These are phyloP conservation scores for Acacia crassicarpa DNA, from an alignment of 306 rosid species.

Conservation along the genomic window DNA sequence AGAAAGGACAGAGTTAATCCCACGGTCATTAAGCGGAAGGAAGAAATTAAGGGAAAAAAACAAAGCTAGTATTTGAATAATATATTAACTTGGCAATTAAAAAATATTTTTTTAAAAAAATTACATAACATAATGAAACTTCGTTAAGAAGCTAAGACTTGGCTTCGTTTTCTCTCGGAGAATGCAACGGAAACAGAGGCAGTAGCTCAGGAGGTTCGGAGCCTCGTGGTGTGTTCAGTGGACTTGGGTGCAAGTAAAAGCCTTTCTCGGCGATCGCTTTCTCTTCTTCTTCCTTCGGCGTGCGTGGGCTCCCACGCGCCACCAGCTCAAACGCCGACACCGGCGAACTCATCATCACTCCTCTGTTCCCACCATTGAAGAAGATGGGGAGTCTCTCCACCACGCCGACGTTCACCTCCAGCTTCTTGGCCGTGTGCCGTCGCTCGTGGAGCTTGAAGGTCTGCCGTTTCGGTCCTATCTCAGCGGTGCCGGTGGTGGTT, in stretches of 20 bases:
- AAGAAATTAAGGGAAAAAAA: no score
- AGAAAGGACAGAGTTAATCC: neutral
- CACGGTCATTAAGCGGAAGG: neutral
- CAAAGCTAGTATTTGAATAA: neutral
- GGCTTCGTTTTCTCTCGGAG: slow-evolving; percentile 46
- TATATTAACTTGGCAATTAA: neutral
- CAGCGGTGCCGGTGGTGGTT: slow-evolving; percentile 21
- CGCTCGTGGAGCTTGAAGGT: slow-evolving; percentile 87
- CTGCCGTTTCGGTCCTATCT: slow-evolving; percentile 56
- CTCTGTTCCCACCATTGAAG: slow-evolving; percentile 23
- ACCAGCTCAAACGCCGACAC: slow-evolving; percentile 73
- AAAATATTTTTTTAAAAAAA: neutral
- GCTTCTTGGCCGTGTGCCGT: slow-evolving; percentile 63
- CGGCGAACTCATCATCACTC: slow-evolving; percentile 57
- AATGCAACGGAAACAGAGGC: slow-evolving; percentile 77
- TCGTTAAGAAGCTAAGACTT: slow-evolving; percentile 21
- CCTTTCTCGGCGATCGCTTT: slow-evolving; percentile 70
- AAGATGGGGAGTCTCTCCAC: neutral
- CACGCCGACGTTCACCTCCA: slow-evolving; percentile 53
- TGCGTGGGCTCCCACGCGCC: slow-evolving; percentile 67
- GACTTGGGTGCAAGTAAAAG: slow-evolving; percentile 75
- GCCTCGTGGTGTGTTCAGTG: slow-evolving; percentile 53
- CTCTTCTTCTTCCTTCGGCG: slow-evolving; percentile 62
- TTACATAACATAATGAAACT: neutral
- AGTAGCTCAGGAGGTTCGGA: slow-evolving; percentile 72